Percentiles rank a stretch among this genome's conserved stretches.
phyloP scores from a whole-genome alignment of 2,329 filamentous ascomycete species.

The Aureobasidium sp. region DNA sequence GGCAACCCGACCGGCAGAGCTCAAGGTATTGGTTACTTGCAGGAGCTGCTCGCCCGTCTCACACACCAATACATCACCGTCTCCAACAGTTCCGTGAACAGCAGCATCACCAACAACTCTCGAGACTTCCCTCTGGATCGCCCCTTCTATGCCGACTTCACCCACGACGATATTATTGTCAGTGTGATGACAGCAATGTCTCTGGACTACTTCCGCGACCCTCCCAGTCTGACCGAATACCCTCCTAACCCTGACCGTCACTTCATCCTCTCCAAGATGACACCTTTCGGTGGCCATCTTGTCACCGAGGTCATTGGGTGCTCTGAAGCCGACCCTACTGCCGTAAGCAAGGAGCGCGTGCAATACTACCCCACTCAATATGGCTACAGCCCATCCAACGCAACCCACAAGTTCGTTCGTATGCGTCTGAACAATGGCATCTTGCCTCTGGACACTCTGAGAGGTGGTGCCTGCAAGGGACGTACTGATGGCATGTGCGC shows the following conservation, averaged over 20 bases:
- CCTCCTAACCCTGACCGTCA: constrained; percentile 39
- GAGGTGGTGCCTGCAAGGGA: constrained; percentile 39
- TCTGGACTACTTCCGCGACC: constrained; percentile 47
- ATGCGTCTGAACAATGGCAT: constrained; percentile 47
- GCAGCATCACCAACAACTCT: constrained; percentile 41
- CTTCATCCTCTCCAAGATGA: constrained; percentile 46
- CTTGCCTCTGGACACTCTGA: constrained; percentile 41
- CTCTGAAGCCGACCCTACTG: constrained; percentile 32
- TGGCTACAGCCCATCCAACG: constrained; percentile 37
- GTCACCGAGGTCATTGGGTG: constrained; percentile 52
- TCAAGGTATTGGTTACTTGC: constrained; percentile 48
- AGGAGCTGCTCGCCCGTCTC: constrained; percentile 46
- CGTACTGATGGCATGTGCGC: constrained; percentile 42
- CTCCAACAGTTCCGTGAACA: constrained; percentile 48
- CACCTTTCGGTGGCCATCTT: constrained; percentile 49
- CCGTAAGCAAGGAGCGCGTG: constrained; percentile 34
- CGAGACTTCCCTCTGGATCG: constrained; percentile 42
- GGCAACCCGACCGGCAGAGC: constrained; percentile 47
- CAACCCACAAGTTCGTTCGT: constrained; percentile 42
- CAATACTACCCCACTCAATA: constrained; percentile 40
- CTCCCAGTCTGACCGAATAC: constrained; percentile 37
- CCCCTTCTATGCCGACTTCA: constrained; percentile 48
- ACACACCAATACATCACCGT: constrained; percentile 40
- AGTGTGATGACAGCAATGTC: constrained; percentile 46
- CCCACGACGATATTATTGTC: constrained; percentile 48